Conservation (phyloP, 2,329 filamentous ascomycete species). For the Paraphaeosphaeria sporulosa region DNA sequence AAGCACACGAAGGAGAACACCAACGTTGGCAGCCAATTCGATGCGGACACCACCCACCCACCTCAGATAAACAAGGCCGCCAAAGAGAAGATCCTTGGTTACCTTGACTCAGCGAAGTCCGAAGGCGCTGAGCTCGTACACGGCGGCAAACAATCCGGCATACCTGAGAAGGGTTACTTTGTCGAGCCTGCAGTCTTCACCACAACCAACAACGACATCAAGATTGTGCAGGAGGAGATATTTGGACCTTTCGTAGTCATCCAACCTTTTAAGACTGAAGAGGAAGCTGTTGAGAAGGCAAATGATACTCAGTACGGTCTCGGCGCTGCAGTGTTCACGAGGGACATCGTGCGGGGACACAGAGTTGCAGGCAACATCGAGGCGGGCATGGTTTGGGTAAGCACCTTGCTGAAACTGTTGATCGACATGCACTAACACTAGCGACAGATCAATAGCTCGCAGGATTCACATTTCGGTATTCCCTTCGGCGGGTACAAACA, state of each 20-base stretch:
- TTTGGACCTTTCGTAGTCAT: slow-evolving; percentile 68
- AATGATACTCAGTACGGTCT: slow-evolving; percentile 67
- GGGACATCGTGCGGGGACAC: slow-evolving; percentile 55
- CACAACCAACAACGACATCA: slow-evolving; percentile 60
- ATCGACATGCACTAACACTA: not conserved
- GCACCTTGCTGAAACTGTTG: not conserved
- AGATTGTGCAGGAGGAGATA: slow-evolving; percentile 64
- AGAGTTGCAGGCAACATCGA: slow-evolving; percentile 53
- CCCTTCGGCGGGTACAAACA: slow-evolving; percentile 66
- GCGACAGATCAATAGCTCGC: slow-evolving; percentile 53
- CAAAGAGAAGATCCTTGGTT: slow-evolving; percentile 71
- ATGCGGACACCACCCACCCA: slow-evolving; percentile 67
- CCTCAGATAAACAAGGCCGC: slow-evolving; percentile 65
- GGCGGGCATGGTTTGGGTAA: slow-evolving; percentile 57
- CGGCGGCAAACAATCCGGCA: slow-evolving; percentile 65
- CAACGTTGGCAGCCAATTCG: slow-evolving; percentile 60
- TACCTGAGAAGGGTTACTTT: slow-evolving; percentile 65
- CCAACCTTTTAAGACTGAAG: slow-evolving; percentile 60
- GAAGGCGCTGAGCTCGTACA: slow-evolving; percentile 69
- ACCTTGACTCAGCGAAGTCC: slow-evolving; percentile 70
- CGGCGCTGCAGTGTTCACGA: slow-evolving; percentile 62
- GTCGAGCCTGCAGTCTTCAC: slow-evolving; percentile 64
- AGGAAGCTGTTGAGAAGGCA: slow-evolving; percentile 57
- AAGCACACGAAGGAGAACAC: slow-evolving; percentile 34
- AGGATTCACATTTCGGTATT: slow-evolving; percentile 48